Percentiles rank a stretch among this genome's conserved stretches.
Conservation (phyloP, 441 rosid genomes). For the Macaranga tanarius region DNA sequence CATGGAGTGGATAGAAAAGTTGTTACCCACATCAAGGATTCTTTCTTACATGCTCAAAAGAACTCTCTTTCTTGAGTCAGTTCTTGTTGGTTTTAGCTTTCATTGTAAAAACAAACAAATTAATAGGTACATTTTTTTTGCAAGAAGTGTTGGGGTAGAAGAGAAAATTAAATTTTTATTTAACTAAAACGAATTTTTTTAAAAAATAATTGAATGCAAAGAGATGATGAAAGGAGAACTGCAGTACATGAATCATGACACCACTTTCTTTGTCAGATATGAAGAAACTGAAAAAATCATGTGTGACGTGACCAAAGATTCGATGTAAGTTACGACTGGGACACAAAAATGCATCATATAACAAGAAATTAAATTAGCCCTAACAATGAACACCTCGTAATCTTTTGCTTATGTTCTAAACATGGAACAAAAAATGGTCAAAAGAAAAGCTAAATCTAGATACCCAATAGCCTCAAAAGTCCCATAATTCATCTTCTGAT, state of each 20-base stretch:
- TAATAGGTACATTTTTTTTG: neutral
- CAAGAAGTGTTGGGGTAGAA: neutral
- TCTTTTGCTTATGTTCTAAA: neutral
- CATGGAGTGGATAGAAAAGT: neutral
- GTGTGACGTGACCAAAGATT: slow-evolving; percentile 80
- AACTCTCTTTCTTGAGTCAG: neutral
- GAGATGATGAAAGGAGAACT: slow-evolving; percentile 12
- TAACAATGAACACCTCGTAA: neutral
- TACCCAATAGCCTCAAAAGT: neutral
- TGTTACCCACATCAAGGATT: neutral
- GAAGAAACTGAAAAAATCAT: slow-evolving; percentile 43
- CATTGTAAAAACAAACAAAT: neutral
- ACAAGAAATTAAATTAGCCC: slow-evolving; percentile 30
- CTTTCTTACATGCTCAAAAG: neutral
- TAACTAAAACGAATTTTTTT: slow-evolving; percentile 12
- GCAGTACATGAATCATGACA: slow-evolving; percentile 34
- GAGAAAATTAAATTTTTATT: slow-evolving; percentile 5
- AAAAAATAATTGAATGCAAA: neutral
- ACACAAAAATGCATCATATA: slow-evolving; percentile 37
- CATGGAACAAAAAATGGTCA: slow-evolving; percentile 1
- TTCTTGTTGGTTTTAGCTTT: neutral
- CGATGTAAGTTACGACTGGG: slow-evolving; percentile 30
- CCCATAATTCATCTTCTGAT: neutral
- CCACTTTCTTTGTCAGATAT: slow-evolving; percentile 41
- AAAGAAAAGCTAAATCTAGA: neutral